Evolutionary conservation across 306 rosid genomes (phyloP).

Genomic region (Vigna radiata): DNA sequence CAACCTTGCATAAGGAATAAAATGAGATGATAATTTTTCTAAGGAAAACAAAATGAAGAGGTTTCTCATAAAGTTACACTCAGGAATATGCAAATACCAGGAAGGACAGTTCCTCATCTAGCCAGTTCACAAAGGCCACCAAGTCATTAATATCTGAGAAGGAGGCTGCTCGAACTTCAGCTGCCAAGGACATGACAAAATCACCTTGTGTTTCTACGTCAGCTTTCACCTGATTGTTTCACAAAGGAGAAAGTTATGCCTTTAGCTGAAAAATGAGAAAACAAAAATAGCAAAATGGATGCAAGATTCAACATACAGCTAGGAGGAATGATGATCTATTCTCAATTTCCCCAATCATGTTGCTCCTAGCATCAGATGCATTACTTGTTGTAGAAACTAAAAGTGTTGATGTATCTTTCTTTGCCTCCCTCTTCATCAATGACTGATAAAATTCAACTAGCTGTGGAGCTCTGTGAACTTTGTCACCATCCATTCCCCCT

Average conservation of each 20-base stretch:
- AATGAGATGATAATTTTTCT: constrained; percentile 30
- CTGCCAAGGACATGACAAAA: constrained; percentile 88
- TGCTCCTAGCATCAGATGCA: constrained; percentile 85
- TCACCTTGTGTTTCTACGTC: constrained; percentile 98
- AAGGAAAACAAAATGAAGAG: not conserved
- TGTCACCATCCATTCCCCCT: constrained; percentile 71
- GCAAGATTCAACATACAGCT: constrained; percentile 68
- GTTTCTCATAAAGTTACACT: not conserved
- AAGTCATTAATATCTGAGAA: constrained; percentile 77
- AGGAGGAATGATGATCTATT: constrained; percentile 92
- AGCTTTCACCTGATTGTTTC: constrained; percentile 71
- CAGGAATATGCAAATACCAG: constrained; percentile 38
- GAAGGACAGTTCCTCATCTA: constrained; percentile 81
- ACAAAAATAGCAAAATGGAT: constrained; percentile 6
- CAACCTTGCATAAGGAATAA: constrained; percentile 65
- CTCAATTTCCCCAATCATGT: constrained; percentile 96
- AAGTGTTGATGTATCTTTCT: constrained; percentile 79
- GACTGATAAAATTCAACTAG: constrained; percentile 94
- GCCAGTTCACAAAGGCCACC: constrained; percentile 96
- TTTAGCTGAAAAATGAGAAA: not conserved
- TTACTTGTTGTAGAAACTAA: constrained; percentile 70
- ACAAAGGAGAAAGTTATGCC: constrained; percentile 20
- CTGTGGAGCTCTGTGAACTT: constrained; percentile 89
- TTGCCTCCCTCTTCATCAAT: constrained; percentile 95
- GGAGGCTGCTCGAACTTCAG: constrained; percentile 90